Evolutionary conservation across 805 yeast genomes (phyloP), one percentile per base, ranked within the genome.

Genomic region (Candida morakotiae): DNA sequence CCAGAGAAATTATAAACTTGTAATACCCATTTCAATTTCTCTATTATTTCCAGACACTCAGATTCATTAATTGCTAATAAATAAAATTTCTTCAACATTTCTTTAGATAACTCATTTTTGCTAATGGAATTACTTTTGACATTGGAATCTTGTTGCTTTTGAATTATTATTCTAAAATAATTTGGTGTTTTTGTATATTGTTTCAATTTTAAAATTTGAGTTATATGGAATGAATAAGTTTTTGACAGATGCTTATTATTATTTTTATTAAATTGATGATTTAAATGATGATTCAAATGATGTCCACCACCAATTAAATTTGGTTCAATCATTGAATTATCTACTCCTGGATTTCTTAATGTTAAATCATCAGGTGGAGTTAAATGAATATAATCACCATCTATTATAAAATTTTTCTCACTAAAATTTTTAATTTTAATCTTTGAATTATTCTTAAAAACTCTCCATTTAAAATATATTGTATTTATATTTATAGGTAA

Each of bases 341-440:
- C 16, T 14, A 13, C 7, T 4, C 20, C 14, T 15, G 34, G 4
- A 16, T 36, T 36, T 21, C 26, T 22, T 5, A 28, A 20, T 5
- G 77, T 47, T 74, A 77, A 71, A 41, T 86, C 91, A 48, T 85
- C 87, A 6, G 88, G 81, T 0, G 97, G 96, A 50, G 87, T 77
- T 34, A 91, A 75, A 51, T 89, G 91, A 10, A 91, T 77, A 51
- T 87, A 88, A 49, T 87, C 95, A n/a, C 97, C 98, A 58, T 91
- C 98, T 26, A 91, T 77, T 1, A 93, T 88, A 22, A 91, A 67
- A 88, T 77, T 49, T 93, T 77, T 49, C 88, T 95, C 43, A 86
- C 38, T 32, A n/a, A 36, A 35, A n/a, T 35, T 86, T 37, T 88
- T 73, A 40, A 79, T 79, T 41, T 84, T 77, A 46, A 91, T 80